Evolutionary conservation across 1,139 yeast species (phyloP).

Genomic region (Eremothecium cymbalariae): DNA sequence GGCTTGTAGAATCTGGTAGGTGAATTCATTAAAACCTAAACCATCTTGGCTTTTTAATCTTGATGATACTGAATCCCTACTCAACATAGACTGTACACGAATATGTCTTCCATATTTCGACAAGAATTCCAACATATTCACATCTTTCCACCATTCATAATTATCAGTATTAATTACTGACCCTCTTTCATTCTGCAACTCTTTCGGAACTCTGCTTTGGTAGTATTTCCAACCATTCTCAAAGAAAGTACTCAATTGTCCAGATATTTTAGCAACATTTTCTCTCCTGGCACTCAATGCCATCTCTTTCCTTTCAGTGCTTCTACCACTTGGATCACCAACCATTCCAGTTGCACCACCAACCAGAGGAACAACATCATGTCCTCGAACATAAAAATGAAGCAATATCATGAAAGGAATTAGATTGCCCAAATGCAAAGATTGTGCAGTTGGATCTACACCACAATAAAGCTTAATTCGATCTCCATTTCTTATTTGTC

Average conservation of each 20-base stretch:
- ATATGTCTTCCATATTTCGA: constrained; percentile 71
- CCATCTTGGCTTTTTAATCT: constrained; percentile 65
- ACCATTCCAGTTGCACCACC: constrained; percentile 99
- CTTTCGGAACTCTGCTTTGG: constrained; percentile 43
- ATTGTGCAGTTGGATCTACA: constrained; percentile 90
- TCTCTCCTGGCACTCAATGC: constrained; percentile 41
- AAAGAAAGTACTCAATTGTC: constrained; percentile 57
- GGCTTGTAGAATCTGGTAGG: constrained; percentile 89
- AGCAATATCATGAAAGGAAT: constrained; percentile 77
- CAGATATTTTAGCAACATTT: constrained; percentile 54
- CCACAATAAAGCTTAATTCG: constrained; percentile 73
- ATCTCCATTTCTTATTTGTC: constrained; percentile 25
- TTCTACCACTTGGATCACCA: constrained; percentile 95
- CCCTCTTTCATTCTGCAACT: constrained; percentile 32
- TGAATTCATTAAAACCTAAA: constrained; percentile 85
- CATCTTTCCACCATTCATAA: constrained; percentile 75
- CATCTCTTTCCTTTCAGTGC: constrained; percentile 60
- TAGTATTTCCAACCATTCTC: constrained; percentile 57
- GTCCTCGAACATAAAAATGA: constrained; percentile 81
- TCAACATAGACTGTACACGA: constrained; percentile 78
- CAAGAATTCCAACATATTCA: constrained; percentile 69
- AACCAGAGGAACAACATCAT: constrained; percentile 68
- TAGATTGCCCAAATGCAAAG: constrained; percentile 84
- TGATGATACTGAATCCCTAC: constrained; percentile 77
- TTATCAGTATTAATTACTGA: constrained; percentile 49